phyloP scores from a whole-genome alignment of 257 asterid genomes.

The Galeopsis tetrahit region DNA sequence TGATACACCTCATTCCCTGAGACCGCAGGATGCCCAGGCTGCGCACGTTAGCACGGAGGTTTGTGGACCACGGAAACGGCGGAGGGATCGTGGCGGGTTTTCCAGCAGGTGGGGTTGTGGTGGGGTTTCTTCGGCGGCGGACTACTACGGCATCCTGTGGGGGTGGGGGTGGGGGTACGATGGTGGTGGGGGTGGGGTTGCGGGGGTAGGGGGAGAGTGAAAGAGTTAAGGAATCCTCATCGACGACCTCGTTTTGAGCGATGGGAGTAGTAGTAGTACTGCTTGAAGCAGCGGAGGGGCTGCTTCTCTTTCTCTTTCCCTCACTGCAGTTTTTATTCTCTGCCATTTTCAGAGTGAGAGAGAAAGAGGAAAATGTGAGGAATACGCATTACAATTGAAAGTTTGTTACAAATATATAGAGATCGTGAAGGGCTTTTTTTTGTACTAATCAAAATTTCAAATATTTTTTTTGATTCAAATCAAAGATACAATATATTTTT shows the following conservation, averaged over 20 bases:
- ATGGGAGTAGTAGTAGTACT: no score
- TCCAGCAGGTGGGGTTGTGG: constrained; percentile 19
- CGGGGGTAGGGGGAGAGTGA: not conserved
- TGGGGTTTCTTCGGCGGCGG: constrained; percentile 35
- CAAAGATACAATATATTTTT: no score
- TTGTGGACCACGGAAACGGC: constrained; percentile 62
- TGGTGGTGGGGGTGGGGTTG: not conserved
- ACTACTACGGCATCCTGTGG: no score
- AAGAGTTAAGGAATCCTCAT: not conserved
- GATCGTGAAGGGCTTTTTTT: no score
- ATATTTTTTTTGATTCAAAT: no score
- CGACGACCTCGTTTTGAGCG: no score
- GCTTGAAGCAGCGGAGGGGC: no score
- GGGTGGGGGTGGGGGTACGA: not conserved
- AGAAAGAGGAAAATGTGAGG: not conserved
- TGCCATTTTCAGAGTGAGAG: not conserved
- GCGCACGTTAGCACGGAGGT: constrained; percentile 55
- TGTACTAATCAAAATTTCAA: no score
- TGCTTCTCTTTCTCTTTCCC: no score
- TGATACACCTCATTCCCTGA: constrained; percentile 35
- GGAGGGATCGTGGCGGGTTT: constrained; percentile 34
- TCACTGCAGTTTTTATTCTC: no score
- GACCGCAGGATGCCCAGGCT: constrained; percentile 32
- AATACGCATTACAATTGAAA: no score
- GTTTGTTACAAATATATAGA: no score